Conservation (phyloP, 2,329 filamentous ascomycete genomes). For the Eutypella sp. region DNA sequence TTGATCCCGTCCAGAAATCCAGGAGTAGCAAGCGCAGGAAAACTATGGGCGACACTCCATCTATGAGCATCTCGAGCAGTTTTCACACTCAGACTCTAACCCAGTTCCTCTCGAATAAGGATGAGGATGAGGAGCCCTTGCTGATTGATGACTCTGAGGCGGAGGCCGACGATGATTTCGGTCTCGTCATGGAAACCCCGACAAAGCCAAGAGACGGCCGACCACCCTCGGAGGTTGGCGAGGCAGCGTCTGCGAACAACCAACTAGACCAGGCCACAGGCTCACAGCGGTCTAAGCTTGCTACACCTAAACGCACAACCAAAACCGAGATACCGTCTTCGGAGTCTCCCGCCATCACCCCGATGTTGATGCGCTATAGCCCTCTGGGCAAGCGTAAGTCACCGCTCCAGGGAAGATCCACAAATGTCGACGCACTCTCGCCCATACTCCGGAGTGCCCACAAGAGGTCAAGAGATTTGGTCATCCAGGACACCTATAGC, state of each 20-base stretch:
- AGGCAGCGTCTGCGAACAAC: not conserved
- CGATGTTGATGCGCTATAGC: slow-evolving; percentile 20
- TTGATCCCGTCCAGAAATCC: slow-evolving; percentile 12
- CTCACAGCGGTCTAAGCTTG: slow-evolving; percentile 15
- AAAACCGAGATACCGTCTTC: slow-evolving; percentile 25
- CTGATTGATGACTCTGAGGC: slow-evolving; percentile 22
- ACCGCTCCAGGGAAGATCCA: slow-evolving; percentile 22
- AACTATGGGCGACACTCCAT: slow-evolving; percentile 24
- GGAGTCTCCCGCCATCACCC: slow-evolving; percentile 19
- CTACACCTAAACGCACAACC: slow-evolving; percentile 22
- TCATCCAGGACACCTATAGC: slow-evolving; percentile 26
- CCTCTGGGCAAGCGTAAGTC: slow-evolving; percentile 16
- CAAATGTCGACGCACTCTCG: slow-evolving; percentile 14
- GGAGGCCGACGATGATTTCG: slow-evolving; percentile 19
- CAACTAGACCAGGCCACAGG: slow-evolving; percentile 9
- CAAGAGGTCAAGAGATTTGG: slow-evolving; percentile 17
- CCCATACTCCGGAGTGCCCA: slow-evolving; percentile 15
- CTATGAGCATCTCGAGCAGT: slow-evolving; percentile 17
- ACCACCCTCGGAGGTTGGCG: slow-evolving; percentile 1
- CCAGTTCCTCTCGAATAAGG: slow-evolving; percentile 17
- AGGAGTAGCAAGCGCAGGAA: slow-evolving; percentile 24
- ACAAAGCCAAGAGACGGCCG: slow-evolving; percentile 10
- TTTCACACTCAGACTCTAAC: slow-evolving; percentile 29
- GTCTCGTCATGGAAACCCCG: slow-evolving; percentile 22
- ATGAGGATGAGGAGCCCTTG: slow-evolving; percentile 14